Evolutionary conservation across 2,329 filamentous ascomycete genomes (phyloP).

Genomic region (Aspergillus terreus): DNA sequence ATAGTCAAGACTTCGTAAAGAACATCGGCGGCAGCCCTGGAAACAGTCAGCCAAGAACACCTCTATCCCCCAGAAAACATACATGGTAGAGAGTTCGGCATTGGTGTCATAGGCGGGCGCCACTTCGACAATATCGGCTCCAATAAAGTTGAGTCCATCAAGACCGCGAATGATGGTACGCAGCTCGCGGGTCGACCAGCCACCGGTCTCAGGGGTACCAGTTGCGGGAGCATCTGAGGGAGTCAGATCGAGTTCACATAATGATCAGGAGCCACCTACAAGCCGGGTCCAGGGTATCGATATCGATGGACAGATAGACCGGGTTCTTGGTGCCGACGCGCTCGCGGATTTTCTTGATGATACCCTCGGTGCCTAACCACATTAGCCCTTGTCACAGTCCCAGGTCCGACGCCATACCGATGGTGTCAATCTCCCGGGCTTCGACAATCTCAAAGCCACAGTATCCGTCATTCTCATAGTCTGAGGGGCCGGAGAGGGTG

Average conservation of each 20-base stretch:
- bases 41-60: neutral
- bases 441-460: conserved; percentile 81
- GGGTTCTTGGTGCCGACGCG: conserved; percentile 70
- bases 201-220: conserved; percentile 59
- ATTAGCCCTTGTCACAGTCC: neutral
- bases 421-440: conserved; percentile 66
- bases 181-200: conserved; percentile 59
- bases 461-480: conserved; percentile 83
- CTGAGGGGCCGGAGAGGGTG: conserved; percentile 70
- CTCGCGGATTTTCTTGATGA: conserved; percentile 73
- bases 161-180: conserved; percentile 57
- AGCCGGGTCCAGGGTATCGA: conserved; percentile 82
- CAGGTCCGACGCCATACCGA: conserved; percentile 36
- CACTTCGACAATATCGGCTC: conserved; percentile 61
- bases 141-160: conserved; percentile 55
- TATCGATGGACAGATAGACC: conserved; percentile 80
- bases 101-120: conserved; percentile 60
- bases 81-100: conserved; percentile 55
- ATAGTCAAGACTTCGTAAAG: conserved; percentile 76
- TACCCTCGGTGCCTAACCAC: conserved; percentile 57
- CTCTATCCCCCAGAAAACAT: conserved; percentile 1
- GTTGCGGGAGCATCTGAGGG: conserved; percentile 44
- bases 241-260: neutral
- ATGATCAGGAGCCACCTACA: conserved; percentile 47
- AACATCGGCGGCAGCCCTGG: conserved; percentile 50